Evolutionary conservation across 108 stramenopile species (phyloP), one percentile per base, ranked within the genome.

Genomic region (Bacterosira constricta): DNA sequence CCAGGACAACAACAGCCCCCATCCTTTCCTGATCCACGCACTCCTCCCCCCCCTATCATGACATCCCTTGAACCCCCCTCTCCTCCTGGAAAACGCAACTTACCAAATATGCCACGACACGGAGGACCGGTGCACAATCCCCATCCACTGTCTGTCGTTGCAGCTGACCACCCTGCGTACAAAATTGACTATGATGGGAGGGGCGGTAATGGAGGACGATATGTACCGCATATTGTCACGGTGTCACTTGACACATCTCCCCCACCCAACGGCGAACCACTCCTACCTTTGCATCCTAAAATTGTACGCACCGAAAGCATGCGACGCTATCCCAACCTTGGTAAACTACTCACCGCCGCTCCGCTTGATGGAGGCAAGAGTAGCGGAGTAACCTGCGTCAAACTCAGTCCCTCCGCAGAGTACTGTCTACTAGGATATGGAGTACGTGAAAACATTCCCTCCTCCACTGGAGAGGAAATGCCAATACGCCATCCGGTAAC

Each of bases 351-450:
- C 27, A 83, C 83, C 38, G 93, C 93, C 15, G 87, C 87, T 57
- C 93, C 90, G 4, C 74, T 95, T 26, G 91, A 91, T 59, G 84
- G 83, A 3, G 63, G 85, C 32, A 95, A 90, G 66, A 85, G 90
- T 9, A 82, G 82, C 0, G 93, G 91, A 25, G 95, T 98, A 18
- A 97, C 97, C 0, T 97, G 96, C 42, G 94, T 97, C 46, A 96
- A 97, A 63, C 90, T 96, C 66, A 92, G 92, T 12, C 96, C 97
- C 9, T 89, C 92, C 3, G 88, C 91, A 35, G 88, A 94, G 38
- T 94, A 90, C 82, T 96, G 96, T 58, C 72, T 98, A 45, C 85
- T 98, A 35, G 97, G 97, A 44, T 95, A 93, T 51, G 91, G 96
- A 39, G 90, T 92, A 11, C 82, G 93, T 26, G 91, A 92, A 61